phyloP scores from a whole-genome alignment of 2,329 filamentous ascomycete genomes.

The Furcasterigmium sp. region DNA sequence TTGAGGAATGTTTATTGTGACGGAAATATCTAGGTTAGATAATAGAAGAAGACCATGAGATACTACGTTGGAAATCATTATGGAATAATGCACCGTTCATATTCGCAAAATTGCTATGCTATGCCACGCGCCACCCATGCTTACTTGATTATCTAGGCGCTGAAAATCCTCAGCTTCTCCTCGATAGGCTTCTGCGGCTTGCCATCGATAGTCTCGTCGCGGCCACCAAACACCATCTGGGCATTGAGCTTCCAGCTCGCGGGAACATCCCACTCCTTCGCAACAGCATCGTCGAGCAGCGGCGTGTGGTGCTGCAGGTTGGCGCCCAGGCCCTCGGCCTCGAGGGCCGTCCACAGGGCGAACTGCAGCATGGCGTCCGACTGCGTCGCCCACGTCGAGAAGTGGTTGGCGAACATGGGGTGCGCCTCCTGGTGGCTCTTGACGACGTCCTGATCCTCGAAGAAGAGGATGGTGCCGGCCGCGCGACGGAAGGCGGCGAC shows the following conservation, averaged over 20 bases:
- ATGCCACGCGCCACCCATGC: too few species aligned
- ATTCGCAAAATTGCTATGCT: too few species aligned
- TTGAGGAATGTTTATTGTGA: too few species aligned
- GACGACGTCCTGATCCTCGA: conserved; percentile 68
- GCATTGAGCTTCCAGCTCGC: conserved; percentile 70
- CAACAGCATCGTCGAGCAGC: conserved; percentile 68
- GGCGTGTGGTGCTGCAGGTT: conserved; percentile 96
- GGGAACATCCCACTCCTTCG: conserved; percentile 64
- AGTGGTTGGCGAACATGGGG: conserved; percentile 71
- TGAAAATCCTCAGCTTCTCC: conserved; percentile 62
- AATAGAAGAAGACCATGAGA: too few species aligned
- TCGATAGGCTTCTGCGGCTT: conserved; percentile 63
- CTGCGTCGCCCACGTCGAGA: conserved; percentile 72
- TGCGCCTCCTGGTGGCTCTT: conserved; percentile 62
- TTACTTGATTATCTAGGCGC: conserved; percentile 37
- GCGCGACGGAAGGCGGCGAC: conserved; percentile 58
- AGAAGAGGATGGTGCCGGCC: conserved; percentile 84
- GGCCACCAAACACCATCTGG: conserved; percentile 78
- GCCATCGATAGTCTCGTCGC: conserved; percentile 47
- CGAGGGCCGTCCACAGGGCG: conserved; percentile 76
- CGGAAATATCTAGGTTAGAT: too few species aligned
- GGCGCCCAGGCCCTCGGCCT: conserved; percentile 77
- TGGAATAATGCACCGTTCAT: too few species aligned
- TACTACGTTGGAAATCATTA: too few species aligned
- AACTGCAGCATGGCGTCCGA: conserved; percentile 78